phyloP scores from a whole-genome alignment of 805 yeast genomes.

The Saccharomyces eubayanus region DNA sequence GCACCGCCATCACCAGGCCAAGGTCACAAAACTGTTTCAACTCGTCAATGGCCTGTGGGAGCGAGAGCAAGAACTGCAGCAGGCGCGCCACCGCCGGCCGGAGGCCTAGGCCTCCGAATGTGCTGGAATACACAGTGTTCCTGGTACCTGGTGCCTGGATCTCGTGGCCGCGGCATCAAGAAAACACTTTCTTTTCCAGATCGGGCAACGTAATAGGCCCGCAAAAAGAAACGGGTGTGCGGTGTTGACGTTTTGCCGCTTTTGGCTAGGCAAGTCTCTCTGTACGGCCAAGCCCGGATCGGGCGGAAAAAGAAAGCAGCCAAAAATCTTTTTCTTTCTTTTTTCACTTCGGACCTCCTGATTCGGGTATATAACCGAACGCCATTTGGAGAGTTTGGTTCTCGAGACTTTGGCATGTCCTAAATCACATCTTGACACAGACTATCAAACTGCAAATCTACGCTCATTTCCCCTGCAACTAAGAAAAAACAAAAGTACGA shows the following conservation, averaged over 20 bases:
- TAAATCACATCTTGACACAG: not conserved
- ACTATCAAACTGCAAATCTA: not conserved
- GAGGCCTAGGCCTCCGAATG: slow-evolving; percentile 26
- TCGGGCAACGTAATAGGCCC: not conserved
- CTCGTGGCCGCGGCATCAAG: not conserved
- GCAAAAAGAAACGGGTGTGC: not conserved
- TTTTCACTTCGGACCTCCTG: not conserved
- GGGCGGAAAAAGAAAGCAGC: not conserved
- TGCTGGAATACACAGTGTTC: not conserved
- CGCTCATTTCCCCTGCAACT: not conserved
- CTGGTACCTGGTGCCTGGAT: not conserved
- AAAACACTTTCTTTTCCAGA: not conserved
- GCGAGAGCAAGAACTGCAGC: not conserved
- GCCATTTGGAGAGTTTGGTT: not conserved
- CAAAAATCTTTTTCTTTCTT: not conserved
- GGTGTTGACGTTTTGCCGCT: not conserved
- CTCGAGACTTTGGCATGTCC: not conserved
- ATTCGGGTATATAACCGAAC: not conserved
- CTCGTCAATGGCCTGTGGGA: slow-evolving; percentile 36
- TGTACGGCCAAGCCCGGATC: not conserved
- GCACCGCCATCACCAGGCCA: slow-evolving; percentile 5
- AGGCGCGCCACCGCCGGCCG: slow-evolving; percentile 2
- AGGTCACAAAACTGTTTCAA: slow-evolving; percentile 38
- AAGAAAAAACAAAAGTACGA: not conserved
- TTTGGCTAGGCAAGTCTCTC: not conserved